Evolutionary conservation across 129 eudicot genomes (phyloP).

Genomic region (Apium graveolens): DNA sequence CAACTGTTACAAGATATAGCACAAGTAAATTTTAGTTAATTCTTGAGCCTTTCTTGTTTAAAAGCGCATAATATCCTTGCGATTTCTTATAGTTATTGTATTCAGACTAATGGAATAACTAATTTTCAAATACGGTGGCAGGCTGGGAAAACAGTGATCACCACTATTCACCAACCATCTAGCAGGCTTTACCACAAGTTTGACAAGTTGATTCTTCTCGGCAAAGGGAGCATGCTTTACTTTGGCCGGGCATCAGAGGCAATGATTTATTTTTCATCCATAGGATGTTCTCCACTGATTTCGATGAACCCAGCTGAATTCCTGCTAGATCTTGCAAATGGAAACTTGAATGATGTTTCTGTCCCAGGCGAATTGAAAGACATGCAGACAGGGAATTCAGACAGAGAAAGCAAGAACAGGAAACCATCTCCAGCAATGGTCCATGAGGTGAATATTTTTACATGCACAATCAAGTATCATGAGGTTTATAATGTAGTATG

Average conservation of each 20-base stretch:
- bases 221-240: constrained; percentile 80
- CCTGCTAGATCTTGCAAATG: constrained; percentile 87
- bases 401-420: constrained; percentile 46
- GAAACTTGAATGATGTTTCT: constrained; percentile 78
- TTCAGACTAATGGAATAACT: not conserved
- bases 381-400: constrained; percentile 52
- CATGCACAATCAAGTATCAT: not conserved
- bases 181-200: constrained; percentile 93
- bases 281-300: constrained; percentile 85
- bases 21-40: constrained; percentile 43
- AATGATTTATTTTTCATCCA: constrained; percentile 73
- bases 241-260: constrained; percentile 91
- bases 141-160: constrained; percentile 87
- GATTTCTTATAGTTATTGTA: not conserved
- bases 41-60: not conserved
- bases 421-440: constrained; percentile 74
- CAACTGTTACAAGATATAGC: constrained; percentile 79
- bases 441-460: constrained; percentile 45
- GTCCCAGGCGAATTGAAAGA: constrained; percentile 86
- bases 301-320: constrained; percentile 96
- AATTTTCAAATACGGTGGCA: constrained; percentile 14
- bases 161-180: constrained; percentile 97
- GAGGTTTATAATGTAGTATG: not conserved
- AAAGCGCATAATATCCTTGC: not conserved
- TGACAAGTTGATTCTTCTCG: constrained; percentile 78